Conservation (phyloP, 495 filamentous ascomycete genomes). For the Pyrenula aspistea region DNA sequence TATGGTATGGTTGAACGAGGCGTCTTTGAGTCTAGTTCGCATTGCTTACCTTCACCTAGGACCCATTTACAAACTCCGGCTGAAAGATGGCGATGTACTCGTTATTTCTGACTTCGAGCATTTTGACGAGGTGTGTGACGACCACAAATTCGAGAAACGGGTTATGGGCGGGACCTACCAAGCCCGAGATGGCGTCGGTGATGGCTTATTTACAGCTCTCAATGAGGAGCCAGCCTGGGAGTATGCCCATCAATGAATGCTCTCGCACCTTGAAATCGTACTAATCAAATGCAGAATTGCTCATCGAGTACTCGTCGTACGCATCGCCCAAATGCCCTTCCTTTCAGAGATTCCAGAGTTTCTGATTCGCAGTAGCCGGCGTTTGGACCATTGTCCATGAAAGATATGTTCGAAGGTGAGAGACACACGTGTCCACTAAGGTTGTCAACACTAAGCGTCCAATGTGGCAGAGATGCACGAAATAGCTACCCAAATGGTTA, state of each 20-base stretch:
- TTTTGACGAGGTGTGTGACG: conserved; percentile 55
- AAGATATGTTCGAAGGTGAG: conserved; percentile 49
- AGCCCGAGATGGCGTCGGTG: conserved; percentile 44
- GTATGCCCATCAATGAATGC: conserved; percentile 12
- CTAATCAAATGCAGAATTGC: conserved; percentile 51
- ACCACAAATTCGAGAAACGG: conserved; percentile 50
- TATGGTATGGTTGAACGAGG: conserved; percentile 31
- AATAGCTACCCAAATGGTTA: conserved; percentile 51
- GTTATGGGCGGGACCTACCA: conserved; percentile 34
- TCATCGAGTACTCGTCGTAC: conserved; percentile 43
- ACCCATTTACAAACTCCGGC: conserved; percentile 34
- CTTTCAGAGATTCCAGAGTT: too few relatives aligned
- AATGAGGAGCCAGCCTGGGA: conserved; percentile 28
- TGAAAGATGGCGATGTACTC: conserved; percentile 24
- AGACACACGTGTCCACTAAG: not conserved
- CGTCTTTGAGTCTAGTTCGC: too few relatives aligned
- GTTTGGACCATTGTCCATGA: conserved; percentile 61
- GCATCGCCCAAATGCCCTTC: too few relatives aligned
- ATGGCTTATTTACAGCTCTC: conserved; percentile 60
- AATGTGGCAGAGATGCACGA: conserved; percentile 47
- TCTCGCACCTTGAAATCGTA: not conserved
- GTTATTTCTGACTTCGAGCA: conserved; percentile 29
- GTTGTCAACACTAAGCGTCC: not conserved
- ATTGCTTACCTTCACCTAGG: not conserved
- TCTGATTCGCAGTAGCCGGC: too few relatives aligned